Evolutionary conservation across 805 yeast species (phyloP), one percentile per base, ranked within the genome.

Genomic region (Torulaspora microellipsoides): DNA sequence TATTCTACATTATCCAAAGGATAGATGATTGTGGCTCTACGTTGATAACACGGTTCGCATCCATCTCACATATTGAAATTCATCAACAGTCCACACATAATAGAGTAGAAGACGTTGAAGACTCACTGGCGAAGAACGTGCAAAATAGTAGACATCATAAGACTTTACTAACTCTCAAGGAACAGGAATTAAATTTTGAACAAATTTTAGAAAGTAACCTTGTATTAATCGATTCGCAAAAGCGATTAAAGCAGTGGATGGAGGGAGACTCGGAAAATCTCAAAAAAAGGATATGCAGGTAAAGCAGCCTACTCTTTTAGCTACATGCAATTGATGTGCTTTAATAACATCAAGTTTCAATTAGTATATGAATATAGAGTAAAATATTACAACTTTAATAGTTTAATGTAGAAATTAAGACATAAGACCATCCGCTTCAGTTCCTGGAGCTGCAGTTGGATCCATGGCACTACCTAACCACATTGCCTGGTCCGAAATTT

Each of bases 401-500:
- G 7, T 20, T 7, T 2, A 20, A 20, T 20, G 25, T 20, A 17
- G 12, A 28, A 17, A 13, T 30, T 15, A 43, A 32, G 42, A 38
- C 7, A 25, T 34, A 9, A 38, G 28, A 15, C 45, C 43, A 31
- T 53, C 54, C 13, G 48, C 41, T 38, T 59, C 64, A 11, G 51
- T 56, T 3, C 53, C 59, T 7, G 54, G 52, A 0, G 63, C 48
- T 2, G 51, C 58, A 2, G 63, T 45, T 11, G 63, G 62, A 31
- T 61, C 65, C 58, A 54, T 57, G 2, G 59, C 51, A 34, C 70
- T 77, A 44, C 75, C 75, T 43, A 85, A 62, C 95, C 95, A 85
- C 52, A 77, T 80, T 0, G 90, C 90, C 54, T 83, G 87, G 54
- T 76, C 77, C 0, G 89, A 79, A 43, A 85, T 81, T 49, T 84